A percentile compares a stretch with the other conserved stretches of the same genome.
Evolutionary conservation across 495 filamentous ascomycete genomes (phyloP).

Genomic region (Tuber umbilicatum): DNA sequence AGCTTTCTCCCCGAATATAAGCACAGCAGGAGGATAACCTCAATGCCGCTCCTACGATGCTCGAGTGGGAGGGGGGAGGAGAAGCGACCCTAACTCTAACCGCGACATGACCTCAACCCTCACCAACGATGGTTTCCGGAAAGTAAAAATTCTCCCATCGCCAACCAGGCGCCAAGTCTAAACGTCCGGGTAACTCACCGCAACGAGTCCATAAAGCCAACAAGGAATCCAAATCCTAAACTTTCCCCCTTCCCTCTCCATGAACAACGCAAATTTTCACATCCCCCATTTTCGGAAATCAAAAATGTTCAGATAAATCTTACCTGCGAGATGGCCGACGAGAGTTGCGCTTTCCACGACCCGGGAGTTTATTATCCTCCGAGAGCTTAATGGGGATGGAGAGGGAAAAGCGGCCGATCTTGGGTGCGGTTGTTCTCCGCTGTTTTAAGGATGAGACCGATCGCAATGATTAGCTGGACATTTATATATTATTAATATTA

Average conservation of each 20-base stretch:
- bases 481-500: constrained; percentile 12
- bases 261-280: constrained; percentile 64
- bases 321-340: constrained; percentile 51
- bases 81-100: not conserved
- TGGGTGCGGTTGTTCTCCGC: constrained; percentile 59
- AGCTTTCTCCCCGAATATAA: no score
- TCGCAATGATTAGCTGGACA: constrained; percentile 67
- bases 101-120: not conserved
- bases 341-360: constrained; percentile 50
- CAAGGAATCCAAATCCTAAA: not conserved
- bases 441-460: constrained; percentile 50
- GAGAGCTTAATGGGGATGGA: constrained; percentile 49
- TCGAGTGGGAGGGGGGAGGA: no score
- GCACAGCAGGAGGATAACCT: not conserved
- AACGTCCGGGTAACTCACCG: not conserved
- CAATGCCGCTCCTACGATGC: no score
- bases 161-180: not conserved
- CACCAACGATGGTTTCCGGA: not conserved
- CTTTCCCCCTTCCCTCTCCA: constrained; percentile 47
- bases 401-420: constrained; percentile 56
- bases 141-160: not conserved
- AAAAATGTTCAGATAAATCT: constrained; percentile 44
- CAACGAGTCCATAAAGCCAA: not conserved
- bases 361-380: constrained; percentile 53
- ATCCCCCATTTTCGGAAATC: constrained; percentile 25